A percentile compares a stretch with the other conserved stretches of the same genome.
phyloP scores from a whole-genome alignment of 169 alveolate species.

The Plasmodium coatneyi region DNA sequence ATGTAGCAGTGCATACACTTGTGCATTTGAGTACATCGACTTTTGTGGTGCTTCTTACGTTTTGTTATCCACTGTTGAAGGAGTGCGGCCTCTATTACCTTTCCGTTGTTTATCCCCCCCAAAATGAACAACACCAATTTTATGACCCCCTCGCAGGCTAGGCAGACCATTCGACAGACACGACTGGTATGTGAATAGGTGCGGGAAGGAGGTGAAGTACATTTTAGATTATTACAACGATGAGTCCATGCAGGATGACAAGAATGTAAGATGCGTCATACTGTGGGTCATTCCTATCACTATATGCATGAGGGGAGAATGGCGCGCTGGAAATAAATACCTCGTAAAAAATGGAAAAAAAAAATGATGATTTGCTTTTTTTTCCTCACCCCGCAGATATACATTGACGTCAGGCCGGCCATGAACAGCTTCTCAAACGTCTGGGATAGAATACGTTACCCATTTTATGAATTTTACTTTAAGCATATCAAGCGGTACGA shows the following conservation, averaged over 20 bases:
- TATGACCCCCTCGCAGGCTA: constrained; percentile 49
- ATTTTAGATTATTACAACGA: constrained; percentile 90
- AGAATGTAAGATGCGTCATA: constrained; percentile 29
- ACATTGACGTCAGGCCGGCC: constrained; percentile 87
- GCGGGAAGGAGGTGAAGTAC: constrained; percentile 87
- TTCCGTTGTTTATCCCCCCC: neutral
- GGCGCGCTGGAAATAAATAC: neutral
- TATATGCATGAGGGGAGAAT: neutral
- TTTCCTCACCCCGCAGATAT: constrained; percentile 62
- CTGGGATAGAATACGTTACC: constrained; percentile 78
- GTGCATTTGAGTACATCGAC: neutral
- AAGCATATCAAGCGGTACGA: constrained; percentile 42
- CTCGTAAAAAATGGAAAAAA: neutral
- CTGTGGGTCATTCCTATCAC: neutral
- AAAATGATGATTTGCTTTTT: neutral
- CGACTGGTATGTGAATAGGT: constrained; percentile 89
- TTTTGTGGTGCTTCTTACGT: neutral
- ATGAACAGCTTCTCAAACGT: constrained; percentile 80
- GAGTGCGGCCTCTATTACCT: neutral
- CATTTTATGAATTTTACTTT: constrained; percentile 67
- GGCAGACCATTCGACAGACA: constrained; percentile 90
- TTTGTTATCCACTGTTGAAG: neutral
- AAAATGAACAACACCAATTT: neutral
- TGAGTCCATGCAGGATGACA: constrained; percentile 79
- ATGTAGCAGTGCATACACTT: neutral